phyloP scores from a whole-genome alignment of 1,139 yeast species.

The Debaryomyces robertsiae region DNA sequence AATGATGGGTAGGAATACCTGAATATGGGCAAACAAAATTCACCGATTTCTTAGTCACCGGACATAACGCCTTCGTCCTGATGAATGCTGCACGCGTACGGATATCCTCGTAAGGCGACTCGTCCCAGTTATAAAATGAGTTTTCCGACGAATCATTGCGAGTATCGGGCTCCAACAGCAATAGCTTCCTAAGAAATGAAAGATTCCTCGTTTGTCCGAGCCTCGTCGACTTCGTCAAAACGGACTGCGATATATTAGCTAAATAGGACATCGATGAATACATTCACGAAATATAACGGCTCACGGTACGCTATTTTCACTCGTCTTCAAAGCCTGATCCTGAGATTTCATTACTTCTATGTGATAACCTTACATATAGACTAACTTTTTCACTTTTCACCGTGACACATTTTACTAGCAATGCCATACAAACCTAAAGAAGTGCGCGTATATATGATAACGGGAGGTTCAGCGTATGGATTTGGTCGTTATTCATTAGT shows the following conservation, averaged over 20 bases:
- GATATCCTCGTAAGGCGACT: constrained; percentile 84
- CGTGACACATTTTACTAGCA: constrained; percentile 1
- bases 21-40: constrained; percentile 88
- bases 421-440: not conserved
- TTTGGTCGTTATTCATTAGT: constrained; percentile 6
- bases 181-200: constrained; percentile 43
- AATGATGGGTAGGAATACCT: constrained; percentile 96
- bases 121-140: constrained; percentile 63
- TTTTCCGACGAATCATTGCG: constrained; percentile 23
- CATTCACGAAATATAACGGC: no score
- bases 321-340: no score
- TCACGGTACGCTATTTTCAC: no score
- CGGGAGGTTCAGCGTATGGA: not conserved
- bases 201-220: constrained; percentile 23
- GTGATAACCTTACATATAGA: no score
- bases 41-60: constrained; percentile 81
- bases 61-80: constrained; percentile 85
- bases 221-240: constrained; percentile 8
- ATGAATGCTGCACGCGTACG: constrained; percentile 91
- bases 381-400: constrained; percentile 2
- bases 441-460: constrained; percentile 5
- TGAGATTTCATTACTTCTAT: no score
- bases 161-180: constrained; percentile 35
- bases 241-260: constrained; percentile 6
- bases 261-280: constrained; percentile 7